These are phyloP conservation scores for Yamadazyma laniorum DNA, from an alignment of 805 yeast species.

Conservation along the genomic window DNA sequence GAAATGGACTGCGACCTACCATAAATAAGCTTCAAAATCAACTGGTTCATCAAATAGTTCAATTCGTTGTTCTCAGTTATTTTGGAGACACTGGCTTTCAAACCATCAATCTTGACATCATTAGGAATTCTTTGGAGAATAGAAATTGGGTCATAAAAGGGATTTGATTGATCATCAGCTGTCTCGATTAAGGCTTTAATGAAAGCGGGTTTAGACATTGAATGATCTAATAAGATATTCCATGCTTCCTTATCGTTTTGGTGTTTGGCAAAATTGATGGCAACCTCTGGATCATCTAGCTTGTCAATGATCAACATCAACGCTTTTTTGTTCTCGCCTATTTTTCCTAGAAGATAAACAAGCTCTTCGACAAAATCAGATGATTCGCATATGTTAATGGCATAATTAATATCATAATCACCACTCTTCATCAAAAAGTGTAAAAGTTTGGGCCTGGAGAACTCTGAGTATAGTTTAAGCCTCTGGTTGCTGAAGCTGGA, in stretches of 20 bases:
- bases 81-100: conserved; percentile 57
- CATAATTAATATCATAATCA: conserved; percentile 65
- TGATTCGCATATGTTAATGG: conserved; percentile 63
- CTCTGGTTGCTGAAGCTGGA: conserved; percentile 64
- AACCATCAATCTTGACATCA: conserved; percentile 60
- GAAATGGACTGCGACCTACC: conserved; percentile 31
- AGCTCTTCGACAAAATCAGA: conserved; percentile 62
- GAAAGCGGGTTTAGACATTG: conserved; percentile 72
- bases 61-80: conserved; percentile 66
- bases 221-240: conserved; percentile 69
- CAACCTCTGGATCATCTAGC: conserved; percentile 73
- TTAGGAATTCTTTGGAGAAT: conserved; percentile 65
- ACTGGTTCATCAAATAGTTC: conserved; percentile 48
- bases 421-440: conserved; percentile 56
- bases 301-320: conserved; percentile 72
- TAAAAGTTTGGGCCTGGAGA: conserved; percentile 53
- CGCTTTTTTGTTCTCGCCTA: conserved; percentile 79
- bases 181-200: conserved; percentile 70
- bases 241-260: conserved; percentile 76
- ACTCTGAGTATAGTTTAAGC: conserved; percentile 63
- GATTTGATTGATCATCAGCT: conserved; percentile 52
- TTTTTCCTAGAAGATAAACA: conserved; percentile 76
- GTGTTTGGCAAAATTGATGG: conserved; percentile 72
- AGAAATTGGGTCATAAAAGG: conserved; percentile 58
- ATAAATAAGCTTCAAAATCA: conserved; percentile 43